Evolutionary conservation across 1,284 basidiomycete species (phyloP).

Genomic region (Trametes polyzona): DNA sequence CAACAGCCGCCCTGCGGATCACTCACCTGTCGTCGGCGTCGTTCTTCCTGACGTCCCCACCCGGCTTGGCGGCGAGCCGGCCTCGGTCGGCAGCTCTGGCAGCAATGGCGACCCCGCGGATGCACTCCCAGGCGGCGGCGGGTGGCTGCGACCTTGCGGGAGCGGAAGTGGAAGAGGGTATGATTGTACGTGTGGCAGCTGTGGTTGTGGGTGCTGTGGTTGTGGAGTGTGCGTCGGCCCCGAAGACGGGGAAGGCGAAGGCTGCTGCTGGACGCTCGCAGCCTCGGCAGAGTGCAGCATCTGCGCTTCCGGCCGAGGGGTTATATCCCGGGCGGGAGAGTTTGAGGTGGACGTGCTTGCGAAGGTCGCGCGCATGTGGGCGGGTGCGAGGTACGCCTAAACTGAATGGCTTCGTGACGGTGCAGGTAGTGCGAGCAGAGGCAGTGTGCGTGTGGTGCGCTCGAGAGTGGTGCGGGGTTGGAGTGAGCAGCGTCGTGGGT

Average conservation of each 20-base stretch:
- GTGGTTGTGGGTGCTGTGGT: neutral
- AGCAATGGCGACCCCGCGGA: neutral
- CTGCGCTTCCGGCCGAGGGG: slow-evolving; percentile 23
- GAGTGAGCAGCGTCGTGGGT: neutral
- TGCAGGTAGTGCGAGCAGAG: neutral
- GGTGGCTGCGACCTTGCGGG: neutral
- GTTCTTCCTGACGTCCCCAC: neutral
- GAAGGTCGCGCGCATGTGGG: slow-evolving; percentile 25
- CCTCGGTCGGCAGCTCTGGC: neutral
- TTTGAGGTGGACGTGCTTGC: slow-evolving; percentile 1
- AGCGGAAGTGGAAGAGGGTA: neutral
- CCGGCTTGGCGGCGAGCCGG: neutral
- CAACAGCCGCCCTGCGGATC: too few species aligned
- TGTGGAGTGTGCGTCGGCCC: neutral
- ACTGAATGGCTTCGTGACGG: slow-evolving; percentile 10
- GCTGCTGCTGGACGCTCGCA: neutral
- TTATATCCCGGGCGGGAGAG: slow-evolving; percentile 20
- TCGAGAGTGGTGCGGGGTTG: slow-evolving; percentile 9
- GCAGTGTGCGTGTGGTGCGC: too few species aligned
- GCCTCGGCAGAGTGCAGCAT: slow-evolving; percentile 2
- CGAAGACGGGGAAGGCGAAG: neutral
- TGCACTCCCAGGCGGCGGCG: neutral
- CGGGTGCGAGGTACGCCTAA: slow-evolving; percentile 3
- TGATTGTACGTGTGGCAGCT: neutral
- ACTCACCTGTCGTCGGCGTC: slow-evolving; percentile 6